Evolutionary conservation across 139 green algal species (phyloP).

Genomic region (Tetradesmus lagerheimii): DNA sequence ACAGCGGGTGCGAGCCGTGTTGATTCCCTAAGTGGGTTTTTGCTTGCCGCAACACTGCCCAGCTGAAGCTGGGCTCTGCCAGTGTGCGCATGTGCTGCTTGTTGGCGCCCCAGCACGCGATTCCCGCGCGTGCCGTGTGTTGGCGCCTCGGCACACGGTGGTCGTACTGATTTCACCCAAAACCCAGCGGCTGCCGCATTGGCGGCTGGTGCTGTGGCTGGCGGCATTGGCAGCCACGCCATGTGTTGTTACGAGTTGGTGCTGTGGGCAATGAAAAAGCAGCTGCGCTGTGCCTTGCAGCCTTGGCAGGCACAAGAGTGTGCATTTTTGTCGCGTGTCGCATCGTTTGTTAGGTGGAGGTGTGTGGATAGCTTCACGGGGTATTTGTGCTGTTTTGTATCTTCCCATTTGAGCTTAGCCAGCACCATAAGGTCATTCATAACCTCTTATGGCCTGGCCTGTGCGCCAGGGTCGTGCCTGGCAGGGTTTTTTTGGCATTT

Average conservation of each 20-base stretch:
- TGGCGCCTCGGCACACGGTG: background rate
- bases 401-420: background rate
- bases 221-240: background rate
- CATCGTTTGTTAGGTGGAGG: background rate
- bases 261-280: background rate
- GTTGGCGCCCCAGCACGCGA: background rate
- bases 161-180: background rate
- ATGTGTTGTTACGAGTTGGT: slow-evolving; percentile 3
- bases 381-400: slow-evolving; percentile 3
- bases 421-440: background rate
- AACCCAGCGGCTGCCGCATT: background rate
- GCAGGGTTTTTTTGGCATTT: background rate
- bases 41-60: background rate
- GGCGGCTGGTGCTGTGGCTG: background rate
- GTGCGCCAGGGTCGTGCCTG: background rate
- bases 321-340: background rate
- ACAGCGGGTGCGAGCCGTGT: background rate
- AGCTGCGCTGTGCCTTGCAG: background rate
- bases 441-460: background rate
- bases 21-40: slow-evolving; percentile 3
- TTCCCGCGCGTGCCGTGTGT: background rate
- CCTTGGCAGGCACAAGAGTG: background rate
- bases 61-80: background rate
- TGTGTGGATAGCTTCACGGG: background rate
- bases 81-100: background rate